Conservation (phyloP, 2,329 filamentous ascomycete species). For the Xylaria sp. region DNA sequence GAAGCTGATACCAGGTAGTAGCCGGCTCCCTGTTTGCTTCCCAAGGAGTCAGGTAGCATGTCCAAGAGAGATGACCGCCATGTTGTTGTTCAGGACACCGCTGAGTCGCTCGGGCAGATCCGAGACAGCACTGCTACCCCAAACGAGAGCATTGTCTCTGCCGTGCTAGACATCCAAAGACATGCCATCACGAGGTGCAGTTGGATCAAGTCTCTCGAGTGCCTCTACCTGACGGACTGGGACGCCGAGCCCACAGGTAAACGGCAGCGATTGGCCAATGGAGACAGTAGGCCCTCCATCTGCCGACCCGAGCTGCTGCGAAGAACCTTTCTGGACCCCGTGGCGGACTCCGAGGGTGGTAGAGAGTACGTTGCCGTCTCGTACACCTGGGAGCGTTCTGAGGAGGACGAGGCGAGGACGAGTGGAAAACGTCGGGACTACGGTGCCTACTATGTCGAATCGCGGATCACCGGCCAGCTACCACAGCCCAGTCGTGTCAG, state of each 20-base stretch:
- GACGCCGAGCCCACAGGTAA: conserved; percentile 25
- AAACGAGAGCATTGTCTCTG: conserved; percentile 21
- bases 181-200: conserved; percentile 24
- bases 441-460: conserved; percentile 25
- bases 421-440: conserved; percentile 8
- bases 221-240: conserved; percentile 22
- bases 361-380: conserved; percentile 30
- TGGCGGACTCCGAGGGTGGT: conserved; percentile 18
- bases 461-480: conserved; percentile 21
- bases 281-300: conserved; percentile 19
- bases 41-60: conserved; percentile 20
- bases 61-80: conserved; percentile 20
- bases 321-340: conserved; percentile 24
- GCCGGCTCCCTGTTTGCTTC: conserved; percentile 4
- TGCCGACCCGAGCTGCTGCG: conserved; percentile 20
- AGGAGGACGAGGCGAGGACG: conserved; percentile 23
- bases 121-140: conserved; percentile 19
- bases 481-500: conserved; percentile 25
- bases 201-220: conserved; percentile 29
- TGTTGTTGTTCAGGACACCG: conserved; percentile 29
- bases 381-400: conserved; percentile 28
- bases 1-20: conserved; percentile 2
- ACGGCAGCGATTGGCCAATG: conserved; percentile 24
- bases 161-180: conserved; percentile 24
- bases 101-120: conserved; percentile 26